Base-by-base conservation (phyloP, 2,329 filamentous ascomycete genomes). In the Lojkania enalia region DNA sequence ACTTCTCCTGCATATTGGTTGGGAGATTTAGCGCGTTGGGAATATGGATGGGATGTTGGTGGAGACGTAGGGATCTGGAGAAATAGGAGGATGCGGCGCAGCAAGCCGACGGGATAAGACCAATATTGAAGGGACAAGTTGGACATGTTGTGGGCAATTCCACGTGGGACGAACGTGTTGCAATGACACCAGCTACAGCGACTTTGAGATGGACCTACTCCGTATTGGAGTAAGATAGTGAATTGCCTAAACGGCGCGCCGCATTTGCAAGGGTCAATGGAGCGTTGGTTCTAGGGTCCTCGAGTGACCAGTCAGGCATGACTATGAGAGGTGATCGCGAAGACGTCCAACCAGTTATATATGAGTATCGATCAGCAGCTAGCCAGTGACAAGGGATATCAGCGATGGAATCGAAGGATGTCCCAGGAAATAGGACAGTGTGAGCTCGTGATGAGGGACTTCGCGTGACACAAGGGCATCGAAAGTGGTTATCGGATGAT, bases 171-270 rank as follows among this genome's bases (percentile, higher is more conserved):
- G 20, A 38, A 39, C 11, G 5, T 27, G 31, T 25, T 29, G 15
- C 11, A 27, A 13, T 19, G 21, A 36, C 25, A 33, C 30, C 11
- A 25, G 12, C 12, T 4, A 19, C 25, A 12, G 43, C 15, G 13
- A 20, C 19, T 30, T 15, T 18, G 42, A 42, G 20, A 23, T 15
- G 21, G 31, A 13, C 15, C 18, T 4, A 9, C 19, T 37, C 21
- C 21, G 38, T 36, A 35, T 41, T 36, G 43, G 43, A 18, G 43
- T 23, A 20, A 40, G 36, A 16, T 20, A 4, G 23, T n/a, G 43
- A 36, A 37, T 40, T 41, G 37, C 37, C 43, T 46, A 37, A 41
- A 46, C 19, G 18, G 20, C n/a, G 39, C 18, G 38, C 33, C 14
- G 44, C 33, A 39, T 36, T 5, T 29, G 20, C 19, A 19, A 12